These are phyloP conservation scores for Bruguiera gymnorhiza DNA, from an alignment of 345 rosid genomes.

Conservation along the genomic window DNA sequence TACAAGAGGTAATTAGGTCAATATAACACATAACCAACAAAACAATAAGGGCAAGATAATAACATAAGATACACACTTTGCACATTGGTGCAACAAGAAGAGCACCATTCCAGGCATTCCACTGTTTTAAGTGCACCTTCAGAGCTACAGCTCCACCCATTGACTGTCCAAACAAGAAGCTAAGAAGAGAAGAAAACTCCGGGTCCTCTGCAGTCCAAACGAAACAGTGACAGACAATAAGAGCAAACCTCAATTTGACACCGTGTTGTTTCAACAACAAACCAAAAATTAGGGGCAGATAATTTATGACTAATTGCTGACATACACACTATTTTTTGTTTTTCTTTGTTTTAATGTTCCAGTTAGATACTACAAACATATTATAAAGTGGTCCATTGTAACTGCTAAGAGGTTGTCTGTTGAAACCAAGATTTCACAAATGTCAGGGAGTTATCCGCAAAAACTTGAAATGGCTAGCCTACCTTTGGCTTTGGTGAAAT, in stretches of 20 bases:
- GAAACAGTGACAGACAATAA: conserved; percentile 14
- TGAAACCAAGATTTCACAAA: no score
- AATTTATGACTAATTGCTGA: neutral
- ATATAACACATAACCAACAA: neutral
- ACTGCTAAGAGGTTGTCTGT: neutral
- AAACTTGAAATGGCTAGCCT: neutral
- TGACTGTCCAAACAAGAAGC: conserved; percentile 90
- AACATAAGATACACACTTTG: conserved; percentile 54
- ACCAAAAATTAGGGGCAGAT: neutral
- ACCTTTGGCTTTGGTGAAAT: conserved; percentile 84
- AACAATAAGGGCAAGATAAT: neutral
- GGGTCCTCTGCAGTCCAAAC: conserved; percentile 54
- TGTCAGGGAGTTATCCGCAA: no score
- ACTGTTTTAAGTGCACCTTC: conserved; percentile 84
- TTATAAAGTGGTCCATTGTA: neutral
- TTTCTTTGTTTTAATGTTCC: neutral
- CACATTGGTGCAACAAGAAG: conserved; percentile 95
- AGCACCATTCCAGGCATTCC: conserved; percentile 83
- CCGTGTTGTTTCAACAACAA: neutral
- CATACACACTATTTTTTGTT: neutral
- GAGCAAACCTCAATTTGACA: conserved; percentile 1
- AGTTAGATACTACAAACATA: neutral
- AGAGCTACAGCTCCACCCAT: conserved; percentile 97
- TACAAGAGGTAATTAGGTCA: conserved; percentile 14
- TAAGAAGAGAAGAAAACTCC: conserved; percentile 48